Evolutionary conservation across 352 stramenopile species (phyloP).

Genomic region (Phytophthora meadii): DNA sequence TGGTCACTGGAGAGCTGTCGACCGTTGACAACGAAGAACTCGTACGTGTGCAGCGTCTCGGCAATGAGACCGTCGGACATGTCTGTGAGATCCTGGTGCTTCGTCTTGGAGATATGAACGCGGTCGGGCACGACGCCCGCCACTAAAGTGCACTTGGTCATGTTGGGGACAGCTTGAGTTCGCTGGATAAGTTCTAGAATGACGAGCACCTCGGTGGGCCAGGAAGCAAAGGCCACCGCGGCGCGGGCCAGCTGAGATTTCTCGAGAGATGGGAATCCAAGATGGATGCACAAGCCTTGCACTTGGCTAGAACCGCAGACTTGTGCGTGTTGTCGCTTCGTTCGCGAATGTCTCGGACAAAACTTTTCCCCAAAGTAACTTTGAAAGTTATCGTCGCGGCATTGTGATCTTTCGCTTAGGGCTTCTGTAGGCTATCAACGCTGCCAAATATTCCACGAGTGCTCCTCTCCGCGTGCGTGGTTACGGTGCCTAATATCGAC

Average conservation of each 20-base stretch:
- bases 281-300: conserved; percentile 20
- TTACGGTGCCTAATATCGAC: conserved; percentile 6
- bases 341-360: conserved; percentile 9
- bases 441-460: conserved; percentile 8
- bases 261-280: conserved; percentile 21
- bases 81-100: conserved; percentile 52
- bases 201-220: conserved; percentile 19
- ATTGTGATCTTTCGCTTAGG: conserved; percentile 10
- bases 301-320: conserved; percentile 11
- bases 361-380: conserved; percentile 8
- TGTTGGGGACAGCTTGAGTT: conserved; percentile 3
- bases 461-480: neutral
- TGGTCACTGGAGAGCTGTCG: conserved; percentile 41
- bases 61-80: conserved; percentile 60
- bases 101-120: conserved; percentile 21
- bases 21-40: conserved; percentile 51
- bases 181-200: conserved; percentile 23
- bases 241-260: conserved; percentile 25
- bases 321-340: conserved; percentile 23
- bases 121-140: conserved; percentile 19
- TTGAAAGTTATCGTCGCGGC: conserved; percentile 23
- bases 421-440: neutral
- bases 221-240: conserved; percentile 13
- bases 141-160: conserved; percentile 13
- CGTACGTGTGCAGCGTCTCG: conserved; percentile 63